Conservation (phyloP, 352 stramenopile genomes). For the Globisporangium megalacanthum region DNA sequence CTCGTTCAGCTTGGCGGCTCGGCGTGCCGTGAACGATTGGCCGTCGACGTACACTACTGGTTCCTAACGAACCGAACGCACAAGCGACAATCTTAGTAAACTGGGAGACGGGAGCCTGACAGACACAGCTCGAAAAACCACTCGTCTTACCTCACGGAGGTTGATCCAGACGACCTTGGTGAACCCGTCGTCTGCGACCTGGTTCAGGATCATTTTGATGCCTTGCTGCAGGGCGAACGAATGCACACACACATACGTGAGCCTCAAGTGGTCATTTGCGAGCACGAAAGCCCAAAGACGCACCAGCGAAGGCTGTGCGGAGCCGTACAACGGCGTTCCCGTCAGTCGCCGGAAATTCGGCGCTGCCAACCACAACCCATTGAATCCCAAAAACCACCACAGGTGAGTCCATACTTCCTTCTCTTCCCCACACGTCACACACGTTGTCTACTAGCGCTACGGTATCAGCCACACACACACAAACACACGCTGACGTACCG, state of each 20-base stretch:
- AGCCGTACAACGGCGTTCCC: slow-evolving; percentile 66
- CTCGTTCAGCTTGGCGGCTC: slow-evolving; percentile 73
- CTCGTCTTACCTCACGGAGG: slow-evolving; percentile 49
- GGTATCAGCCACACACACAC: not conserved
- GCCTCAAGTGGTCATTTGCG: too few relatives aligned
- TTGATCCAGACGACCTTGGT: slow-evolving; percentile 83
- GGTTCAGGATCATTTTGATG: slow-evolving; percentile 66
- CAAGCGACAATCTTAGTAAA: not conserved
- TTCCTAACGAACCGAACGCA: slow-evolving; percentile 27
- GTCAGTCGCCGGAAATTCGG: slow-evolving; percentile 76
- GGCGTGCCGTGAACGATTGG: slow-evolving; percentile 59
- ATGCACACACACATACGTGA: slow-evolving; percentile 1
- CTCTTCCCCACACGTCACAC: too few relatives aligned
- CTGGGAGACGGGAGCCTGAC: not conserved
- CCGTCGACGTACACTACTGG: slow-evolving; percentile 82
- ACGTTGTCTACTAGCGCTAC: too few relatives aligned
- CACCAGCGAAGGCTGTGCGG: slow-evolving; percentile 70
- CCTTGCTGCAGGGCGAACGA: slow-evolving; percentile 32
- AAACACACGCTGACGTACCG: slow-evolving; percentile 21
- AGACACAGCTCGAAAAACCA: not conserved
- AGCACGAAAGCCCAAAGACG: not conserved
- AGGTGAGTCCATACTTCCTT: too few relatives aligned
- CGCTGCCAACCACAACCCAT: slow-evolving; percentile 20
- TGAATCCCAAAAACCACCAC: not conserved
- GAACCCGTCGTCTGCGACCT: slow-evolving; percentile 64